Evolutionary conservation across 2,329 filamentous ascomycete species (phyloP), one percentile per base, ranked within the genome.

Genomic region (Botryotinia narcissicola): DNA sequence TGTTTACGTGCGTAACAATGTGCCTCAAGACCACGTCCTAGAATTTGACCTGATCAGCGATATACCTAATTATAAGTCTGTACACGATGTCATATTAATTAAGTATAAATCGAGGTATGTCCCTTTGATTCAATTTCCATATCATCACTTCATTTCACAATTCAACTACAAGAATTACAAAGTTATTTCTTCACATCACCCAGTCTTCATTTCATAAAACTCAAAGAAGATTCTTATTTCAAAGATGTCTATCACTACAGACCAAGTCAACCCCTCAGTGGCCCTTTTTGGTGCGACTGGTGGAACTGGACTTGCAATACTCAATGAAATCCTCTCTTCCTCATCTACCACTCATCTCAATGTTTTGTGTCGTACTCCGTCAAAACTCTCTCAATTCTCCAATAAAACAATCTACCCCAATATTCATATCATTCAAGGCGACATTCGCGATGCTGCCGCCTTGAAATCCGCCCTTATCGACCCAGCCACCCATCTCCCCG

Each of bases 221-320:
- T 5, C 25, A n/a, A 54, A 54, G 7, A n/a, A 16, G 4, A 54
- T 54, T 54, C 48, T n/a, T 16, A 54, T 54, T 16, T 54, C 12
- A 7, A n/a, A 54, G 25, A 54, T 54, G 48, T 54, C 48, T 48
- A 48, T 10, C 8, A 48, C 46, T 48, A 25, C 46, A 54, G 25
- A 25, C 25, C 25, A 54, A n/a, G 25, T n/a, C 12, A 62, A 35
- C 37, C 70, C 70, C 44, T 71, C 70, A 6, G 64, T 71, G 18
- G 61, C 59, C 44, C 51, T 71, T 32, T 71, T 71, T 16, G 70
- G 70, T n/a, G 59, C 70, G 32, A 71, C 70, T 12, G 70, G 70
- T 42, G 61, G 60, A 9, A 71, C 70, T 10, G 70, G 70, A 3
- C 69, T 71, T 16, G 12, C 10, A 54, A 29, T 70, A 22, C 70